These are phyloP conservation scores for Diutina scorzettiae DNA, from an alignment of 1,139 yeast genomes.

Conservation along the genomic window DNA sequence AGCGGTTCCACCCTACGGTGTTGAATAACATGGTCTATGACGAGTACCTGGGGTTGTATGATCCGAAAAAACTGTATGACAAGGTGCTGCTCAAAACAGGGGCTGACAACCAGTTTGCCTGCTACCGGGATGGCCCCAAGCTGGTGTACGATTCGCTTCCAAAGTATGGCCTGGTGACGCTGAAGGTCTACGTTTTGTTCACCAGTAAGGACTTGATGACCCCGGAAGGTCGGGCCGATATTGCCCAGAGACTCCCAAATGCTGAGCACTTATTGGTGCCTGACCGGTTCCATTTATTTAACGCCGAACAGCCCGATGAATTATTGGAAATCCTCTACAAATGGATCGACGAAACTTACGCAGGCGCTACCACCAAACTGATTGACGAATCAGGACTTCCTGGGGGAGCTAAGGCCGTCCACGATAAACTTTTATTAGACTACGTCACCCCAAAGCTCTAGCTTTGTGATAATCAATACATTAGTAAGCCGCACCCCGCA, in stretches of 20 bases:
- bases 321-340: neutral
- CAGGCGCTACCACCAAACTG: neutral
- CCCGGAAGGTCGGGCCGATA: neutral
- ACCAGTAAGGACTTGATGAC: neutral
- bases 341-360: conserved; percentile 4
- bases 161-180: neutral
- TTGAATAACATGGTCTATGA: neutral
- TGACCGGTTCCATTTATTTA: conserved; percentile 1
- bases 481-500: no score
- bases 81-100: neutral
- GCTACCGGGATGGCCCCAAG: neutral
- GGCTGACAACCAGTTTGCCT: neutral
- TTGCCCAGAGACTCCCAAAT: neutral
- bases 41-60: conserved; percentile 1
- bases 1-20: conserved; percentile 1
- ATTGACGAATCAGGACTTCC: neutral
- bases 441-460: no score
- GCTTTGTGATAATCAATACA: no score
- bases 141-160: conserved; percentile 1
- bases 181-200: conserved; percentile 1
- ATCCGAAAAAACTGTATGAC: neutral
- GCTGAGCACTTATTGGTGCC: neutral
- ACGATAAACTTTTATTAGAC: no score
- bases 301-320: conserved; percentile 5
- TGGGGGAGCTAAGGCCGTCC: no score